Percentiles rank a stretch among this genome's conserved stretches.
Conservation (phyloP, 2,329 filamentous ascomycete species). For the Blumeria hordei region DNA sequence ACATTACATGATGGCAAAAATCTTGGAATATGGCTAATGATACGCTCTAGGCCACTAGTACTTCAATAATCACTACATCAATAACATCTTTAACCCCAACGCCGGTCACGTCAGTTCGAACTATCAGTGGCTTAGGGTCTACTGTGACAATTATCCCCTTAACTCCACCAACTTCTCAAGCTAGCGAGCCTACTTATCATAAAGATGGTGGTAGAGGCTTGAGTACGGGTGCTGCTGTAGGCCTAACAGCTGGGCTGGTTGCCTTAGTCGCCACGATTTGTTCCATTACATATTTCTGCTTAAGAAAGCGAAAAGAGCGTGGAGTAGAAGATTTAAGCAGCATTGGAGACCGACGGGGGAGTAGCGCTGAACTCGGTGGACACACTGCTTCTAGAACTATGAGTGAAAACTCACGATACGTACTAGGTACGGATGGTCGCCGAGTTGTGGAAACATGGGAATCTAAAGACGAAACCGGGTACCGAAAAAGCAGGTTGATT, state of each 20-base stretch:
- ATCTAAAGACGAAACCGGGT: slow-evolving; percentile 5
- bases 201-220: slow-evolving; percentile 15
- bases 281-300: slow-evolving; percentile 19
- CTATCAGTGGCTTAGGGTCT: slow-evolving; percentile 29
- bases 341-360: slow-evolving; percentile 7
- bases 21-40: slow-evolving; percentile 1
- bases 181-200: background rate
- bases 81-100: slow-evolving; percentile 12
- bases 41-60: background rate
- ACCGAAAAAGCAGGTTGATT: slow-evolving; percentile 28
- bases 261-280: slow-evolving; percentile 19
- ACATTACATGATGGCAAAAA: too few species aligned
- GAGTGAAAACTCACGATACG: slow-evolving; percentile 16
- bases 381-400: slow-evolving; percentile 12
- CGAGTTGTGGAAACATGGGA: slow-evolving; percentile 15
- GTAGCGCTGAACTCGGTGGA: slow-evolving; percentile 8
- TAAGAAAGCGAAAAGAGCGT: slow-evolving; percentile 20
- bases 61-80: slow-evolving; percentile 1
- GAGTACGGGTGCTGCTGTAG: slow-evolving; percentile 24
- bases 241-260: slow-evolving; percentile 27
- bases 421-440: slow-evolving; percentile 15
- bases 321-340: slow-evolving; percentile 16
- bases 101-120: slow-evolving; percentile 21
- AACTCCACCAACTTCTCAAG: slow-evolving; percentile 9
- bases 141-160: slow-evolving; percentile 30